Base-by-base conservation (phyloP, 2,329 filamentous ascomycete genomes). In the Pyrenochaeta sp. region DNA sequence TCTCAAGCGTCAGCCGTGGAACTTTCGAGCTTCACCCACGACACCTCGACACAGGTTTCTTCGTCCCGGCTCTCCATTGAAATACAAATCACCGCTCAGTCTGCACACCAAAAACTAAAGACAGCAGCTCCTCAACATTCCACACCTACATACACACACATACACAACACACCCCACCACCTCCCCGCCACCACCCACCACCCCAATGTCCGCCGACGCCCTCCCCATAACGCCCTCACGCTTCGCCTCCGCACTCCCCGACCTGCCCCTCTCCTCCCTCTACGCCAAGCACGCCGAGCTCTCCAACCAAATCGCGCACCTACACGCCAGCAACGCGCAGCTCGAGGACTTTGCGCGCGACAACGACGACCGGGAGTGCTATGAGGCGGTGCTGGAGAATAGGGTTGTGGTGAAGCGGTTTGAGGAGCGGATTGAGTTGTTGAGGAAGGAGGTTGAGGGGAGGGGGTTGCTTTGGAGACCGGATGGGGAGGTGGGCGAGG, bases 281-380 rank as follows among this genome's bases (percentile, higher is more conserved):
- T 85, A 88, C 72, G 78, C 87, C 71, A 91, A 91, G 72, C 82
- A 87, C 46, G 81, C 87, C 64, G 89, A 92, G 69, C 79, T 92
- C 50, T 83, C 82, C 67, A 91, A 90, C 79, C 83, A 79, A 58
- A 86, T 91, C 64, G 79, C 81, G 17, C 87, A 92, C 70, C 83
- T 92, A 18, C 81, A 86, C 61, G 84, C 85, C 68, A 88, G 85
- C 52, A 92, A 91, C 73, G 80, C 81, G 52, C 83, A 91, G 68
- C 84, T 91, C 45, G 77, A 80, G 41, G 86, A 87, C 22, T 90
- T 83, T 58, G 59, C 60, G 7, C 49, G 61, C 3, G 46, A 59
- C 3, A 72, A 76, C 17, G 79, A 84, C 11, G 88, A 92, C 63
- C 77, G 77, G 50, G 87, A 89, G 67, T 92, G 88, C 74, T 74